A percentile compares a stretch with the other conserved stretches of the same genome.
Conservation (phyloP, 805 yeast genomes). For the Gaillardinia entomophila region DNA sequence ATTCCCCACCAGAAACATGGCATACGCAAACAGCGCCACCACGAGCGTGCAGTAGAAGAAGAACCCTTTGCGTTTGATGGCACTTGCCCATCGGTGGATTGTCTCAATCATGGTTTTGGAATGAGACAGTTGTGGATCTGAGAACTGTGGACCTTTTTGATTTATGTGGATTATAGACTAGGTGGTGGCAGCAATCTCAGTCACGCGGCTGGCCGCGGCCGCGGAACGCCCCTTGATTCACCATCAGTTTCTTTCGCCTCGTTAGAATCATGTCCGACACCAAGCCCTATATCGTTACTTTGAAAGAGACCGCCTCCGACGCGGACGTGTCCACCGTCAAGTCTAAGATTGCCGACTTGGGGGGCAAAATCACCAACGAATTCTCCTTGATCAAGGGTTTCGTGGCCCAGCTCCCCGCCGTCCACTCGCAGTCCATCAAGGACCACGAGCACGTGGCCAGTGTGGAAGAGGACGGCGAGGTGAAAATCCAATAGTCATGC, state of each 20-base stretch:
- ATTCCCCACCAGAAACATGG: constrained; percentile 13
- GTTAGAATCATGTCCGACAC: constrained; percentile 26
- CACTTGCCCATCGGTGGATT: constrained; percentile 3
- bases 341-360: constrained; percentile 42
- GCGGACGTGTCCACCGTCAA: constrained; percentile 40
- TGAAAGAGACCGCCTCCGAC: constrained; percentile 39
- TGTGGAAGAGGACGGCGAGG: constrained; percentile 67
- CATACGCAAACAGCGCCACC: constrained; percentile 21
- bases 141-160: constrained; percentile 10
- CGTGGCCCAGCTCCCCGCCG: constrained; percentile 51
- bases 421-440: constrained; percentile 43
- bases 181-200: background rate
- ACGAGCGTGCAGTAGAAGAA: constrained; percentile 28
- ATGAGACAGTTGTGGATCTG: constrained; percentile 24
- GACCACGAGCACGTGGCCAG: constrained; percentile 47
- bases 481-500: constrained; percentile 33
- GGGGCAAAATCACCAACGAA: constrained; percentile 59
- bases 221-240: background rate
- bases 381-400: constrained; percentile 64
- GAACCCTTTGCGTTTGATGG: constrained; percentile 28
- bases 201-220: background rate
- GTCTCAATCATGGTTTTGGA: too few relatives aligned
- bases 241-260: background rate
- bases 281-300: constrained; percentile 38
- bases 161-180: background rate